Evolutionary conservation across 257 asterid species (phyloP).

Genomic region (Primulina eburnea): DNA sequence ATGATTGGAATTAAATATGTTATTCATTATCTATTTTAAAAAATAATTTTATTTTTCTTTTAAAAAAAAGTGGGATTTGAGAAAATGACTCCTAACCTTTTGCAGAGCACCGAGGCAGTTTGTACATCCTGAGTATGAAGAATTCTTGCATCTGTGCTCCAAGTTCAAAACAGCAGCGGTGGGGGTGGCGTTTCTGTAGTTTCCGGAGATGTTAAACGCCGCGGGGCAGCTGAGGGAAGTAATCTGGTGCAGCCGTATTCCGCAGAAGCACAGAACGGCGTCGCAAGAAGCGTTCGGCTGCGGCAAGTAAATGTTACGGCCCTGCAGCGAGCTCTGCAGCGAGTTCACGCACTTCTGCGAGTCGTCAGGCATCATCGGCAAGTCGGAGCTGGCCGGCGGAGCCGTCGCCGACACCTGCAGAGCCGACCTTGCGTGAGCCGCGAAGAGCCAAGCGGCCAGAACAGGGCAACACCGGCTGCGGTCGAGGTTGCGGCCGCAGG

Average conservation of each 20-base stretch:
- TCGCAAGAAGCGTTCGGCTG: constrained; percentile 88
- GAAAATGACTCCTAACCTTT: constrained; percentile 48
- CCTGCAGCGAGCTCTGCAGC: constrained; percentile 60
- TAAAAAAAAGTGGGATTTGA: too few relatives aligned
- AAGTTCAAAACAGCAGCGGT: constrained; percentile 79
- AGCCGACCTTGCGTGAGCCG: constrained; percentile 92
- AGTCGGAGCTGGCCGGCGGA: constrained; percentile 52
- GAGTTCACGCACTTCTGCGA: constrained; percentile 89
- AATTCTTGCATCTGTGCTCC: constrained; percentile 71
- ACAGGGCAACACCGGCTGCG: constrained; percentile 98
- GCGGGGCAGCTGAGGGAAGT: constrained; percentile 72
- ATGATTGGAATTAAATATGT: constrained; percentile 35
- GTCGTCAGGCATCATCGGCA: constrained; percentile 97
- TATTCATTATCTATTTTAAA: neutral
- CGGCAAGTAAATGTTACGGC: constrained; percentile 64
- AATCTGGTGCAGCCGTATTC: constrained; percentile 88
- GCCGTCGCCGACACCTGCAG: constrained; percentile 44
- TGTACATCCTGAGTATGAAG: constrained; percentile 86
- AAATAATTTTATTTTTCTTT: too few relatives aligned
- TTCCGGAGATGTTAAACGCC: constrained; percentile 66
- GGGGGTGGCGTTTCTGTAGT: constrained; percentile 58
- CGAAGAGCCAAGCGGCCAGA: constrained; percentile 95
- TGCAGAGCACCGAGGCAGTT: constrained; percentile 81
- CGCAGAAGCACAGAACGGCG: constrained; percentile 91
- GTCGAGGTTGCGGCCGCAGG: constrained; percentile 80